Percentiles rank a stretch among this genome's conserved stretches.
These are phyloP conservation scores for Zea mays DNA, from an alignment of 176 grass and related monocot genomes.

Conservation along the genomic window DNA sequence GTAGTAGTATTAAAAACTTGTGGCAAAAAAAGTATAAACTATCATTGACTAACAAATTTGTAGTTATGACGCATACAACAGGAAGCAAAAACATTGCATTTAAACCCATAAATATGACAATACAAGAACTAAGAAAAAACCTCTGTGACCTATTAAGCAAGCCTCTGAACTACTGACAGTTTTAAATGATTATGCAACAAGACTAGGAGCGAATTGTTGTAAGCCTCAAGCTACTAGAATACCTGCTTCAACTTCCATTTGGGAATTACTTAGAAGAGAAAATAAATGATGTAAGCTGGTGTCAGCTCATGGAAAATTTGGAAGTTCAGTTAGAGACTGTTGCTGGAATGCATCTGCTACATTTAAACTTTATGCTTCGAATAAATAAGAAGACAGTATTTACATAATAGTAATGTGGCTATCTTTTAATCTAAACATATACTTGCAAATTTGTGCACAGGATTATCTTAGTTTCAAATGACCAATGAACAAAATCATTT, in stretches of 20 bases:
- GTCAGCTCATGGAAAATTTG: constrained; percentile 22
- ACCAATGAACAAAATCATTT: not conserved
- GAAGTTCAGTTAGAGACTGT: not conserved
- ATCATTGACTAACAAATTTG: not conserved
- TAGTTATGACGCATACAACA: constrained; percentile 13
- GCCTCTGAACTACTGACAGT: constrained; percentile 2
- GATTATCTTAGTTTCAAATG: constrained; percentile 30
- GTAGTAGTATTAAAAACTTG: constrained; percentile 17
- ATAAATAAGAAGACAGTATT: constrained; percentile 6
- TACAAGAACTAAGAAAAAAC: not conserved
- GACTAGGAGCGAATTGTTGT: not conserved
- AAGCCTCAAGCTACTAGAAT: not conserved
- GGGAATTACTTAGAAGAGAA: not conserved
- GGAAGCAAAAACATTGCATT: constrained; percentile 14
- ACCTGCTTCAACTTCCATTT: not conserved
- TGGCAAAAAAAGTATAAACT: constrained; percentile 18
- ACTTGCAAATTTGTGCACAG: too few species aligned
- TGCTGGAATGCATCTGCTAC: not conserved
- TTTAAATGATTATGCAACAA: not conserved
- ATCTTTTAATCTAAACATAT: not conserved
- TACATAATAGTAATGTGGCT: not conserved
- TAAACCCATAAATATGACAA: not conserved
- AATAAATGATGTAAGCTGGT: constrained; percentile 14
- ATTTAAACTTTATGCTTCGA: not conserved
- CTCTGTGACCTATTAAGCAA: constrained; percentile 5